Conservation (phyloP, 306 rosid genomes). For the Rosa lucieae region DNA sequence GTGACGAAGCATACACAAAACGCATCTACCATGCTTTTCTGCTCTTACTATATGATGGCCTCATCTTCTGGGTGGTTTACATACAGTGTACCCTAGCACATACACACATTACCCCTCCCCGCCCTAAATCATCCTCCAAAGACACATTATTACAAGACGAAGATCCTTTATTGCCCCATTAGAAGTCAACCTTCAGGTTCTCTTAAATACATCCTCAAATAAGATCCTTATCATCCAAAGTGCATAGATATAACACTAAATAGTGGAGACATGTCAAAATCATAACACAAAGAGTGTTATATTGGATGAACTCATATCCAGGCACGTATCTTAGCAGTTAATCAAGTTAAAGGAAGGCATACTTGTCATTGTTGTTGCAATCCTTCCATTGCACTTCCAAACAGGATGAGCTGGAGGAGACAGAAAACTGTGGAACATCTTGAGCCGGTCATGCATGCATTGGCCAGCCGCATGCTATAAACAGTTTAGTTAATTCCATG, state of each 20-base stretch:
- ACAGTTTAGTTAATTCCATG: slow-evolving; percentile 31
- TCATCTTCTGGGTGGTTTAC: slow-evolving; percentile 1
- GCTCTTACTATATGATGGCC: neutral
- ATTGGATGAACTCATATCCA: neutral
- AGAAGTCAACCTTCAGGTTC: neutral
- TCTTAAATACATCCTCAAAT: neutral
- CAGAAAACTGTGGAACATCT: slow-evolving; percentile 41
- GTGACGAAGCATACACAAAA: neutral
- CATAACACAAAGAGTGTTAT: neutral
- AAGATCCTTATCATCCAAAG: neutral
- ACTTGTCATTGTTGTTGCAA: slow-evolving; percentile 41
- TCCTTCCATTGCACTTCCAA: slow-evolving; percentile 52
- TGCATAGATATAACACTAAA: neutral
- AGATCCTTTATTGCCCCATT: neutral
- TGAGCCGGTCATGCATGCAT: slow-evolving; percentile 55
- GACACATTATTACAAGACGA: neutral
- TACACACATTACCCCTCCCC: neutral
- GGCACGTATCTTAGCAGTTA: neutral
- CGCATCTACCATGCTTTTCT: neutral
- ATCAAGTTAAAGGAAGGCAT: slow-evolving; percentile 31
- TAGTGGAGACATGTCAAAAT: neutral
- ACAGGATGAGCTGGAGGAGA: slow-evolving; percentile 34
- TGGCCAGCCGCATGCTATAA: slow-evolving; percentile 83
- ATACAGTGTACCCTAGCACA: neutral
- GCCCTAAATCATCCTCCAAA: neutral